Evolutionary conservation across 192 early-diverging fungal genomes (phyloP), one percentile per base, ranked within the genome.

Genomic region (Coemansia sp.): DNA sequence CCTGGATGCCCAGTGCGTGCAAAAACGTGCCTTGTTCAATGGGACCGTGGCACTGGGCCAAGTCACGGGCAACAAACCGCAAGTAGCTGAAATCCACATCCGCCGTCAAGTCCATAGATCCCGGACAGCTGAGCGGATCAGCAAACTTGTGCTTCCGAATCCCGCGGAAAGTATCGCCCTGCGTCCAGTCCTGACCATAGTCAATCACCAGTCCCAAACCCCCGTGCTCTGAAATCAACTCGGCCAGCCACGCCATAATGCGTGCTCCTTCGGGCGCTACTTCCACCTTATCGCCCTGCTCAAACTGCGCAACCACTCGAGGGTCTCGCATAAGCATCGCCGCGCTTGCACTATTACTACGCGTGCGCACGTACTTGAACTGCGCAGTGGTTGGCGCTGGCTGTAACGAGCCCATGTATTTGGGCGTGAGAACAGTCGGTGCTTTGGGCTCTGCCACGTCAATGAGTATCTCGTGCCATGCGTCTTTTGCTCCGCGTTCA

Each of bases 61-160:
- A 65, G 43, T 51, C 57, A 3, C 68, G 71, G 23, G 82, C 75
- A 0, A 87, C 87, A n/a, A 81, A 71, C 48, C 86, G 86, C 43
- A 95, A 64, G 55, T 86, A 84, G 22, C 82, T 64, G 75, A 97
- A 99, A 62, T 97, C 93, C 1, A 99, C 95, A 78, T 99, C 91
- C 1, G 87, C 90, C 48, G 90, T 96, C 22, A 99, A 76, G 84
- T 99, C 97, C 32, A 88, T 84, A 2, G 85, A 84, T 4, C 97
- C 95, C 7, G 95, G 95, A 10, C 74, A 61, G 29, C 83, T 87
- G n/a, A 99, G 82, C 2, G 88, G 83, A 69, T 90, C 78, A 4
- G 85, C 82, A 68, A 94, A 93, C 62, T 86, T 82, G 79, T 98
- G 97, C 39, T 84, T 82, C 55, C 79, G 84, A 54, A 99, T 93